These are phyloP conservation scores for Venturia nashicola DNA, from an alignment of 2,329 filamentous ascomycete species.

Conservation along the genomic window DNA sequence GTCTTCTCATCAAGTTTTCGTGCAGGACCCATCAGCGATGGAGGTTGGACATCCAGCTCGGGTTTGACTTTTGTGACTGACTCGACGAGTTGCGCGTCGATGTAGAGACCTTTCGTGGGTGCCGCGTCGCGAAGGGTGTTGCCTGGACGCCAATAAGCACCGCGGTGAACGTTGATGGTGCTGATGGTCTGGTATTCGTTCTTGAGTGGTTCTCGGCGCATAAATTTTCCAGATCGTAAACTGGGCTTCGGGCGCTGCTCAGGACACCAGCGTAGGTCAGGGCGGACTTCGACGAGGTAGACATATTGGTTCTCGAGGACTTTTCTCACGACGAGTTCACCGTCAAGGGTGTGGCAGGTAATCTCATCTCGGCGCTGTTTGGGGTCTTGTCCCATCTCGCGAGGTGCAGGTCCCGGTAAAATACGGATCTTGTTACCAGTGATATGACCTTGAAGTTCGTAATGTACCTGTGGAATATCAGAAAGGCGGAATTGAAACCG, in stretches of 20 bases:
- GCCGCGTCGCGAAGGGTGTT: background rate
- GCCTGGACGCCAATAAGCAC: background rate
- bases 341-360: background rate
- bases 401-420: background rate
- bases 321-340: background rate
- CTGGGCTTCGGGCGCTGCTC: background rate
- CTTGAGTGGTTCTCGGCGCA: background rate
- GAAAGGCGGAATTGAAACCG: background rate
- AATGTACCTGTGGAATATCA: background rate
- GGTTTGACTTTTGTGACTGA: background rate
- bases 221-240: background rate
- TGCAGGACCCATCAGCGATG: background rate
- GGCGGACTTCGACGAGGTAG: background rate
- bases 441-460: background rate
- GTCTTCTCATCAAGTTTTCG: background rate
- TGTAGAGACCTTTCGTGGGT: background rate
- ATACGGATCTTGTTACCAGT: background rate
- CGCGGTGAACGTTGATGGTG: background rate
- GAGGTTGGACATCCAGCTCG: background rate
- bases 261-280: background rate
- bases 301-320: background rate
- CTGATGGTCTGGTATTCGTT: background rate
- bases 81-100: background rate
- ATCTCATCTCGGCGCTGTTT: background rate
- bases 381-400: background rate